Evolutionary conservation across 2,329 filamentous ascomycete species (phyloP).

Genomic region (Fusarium nanum): DNA sequence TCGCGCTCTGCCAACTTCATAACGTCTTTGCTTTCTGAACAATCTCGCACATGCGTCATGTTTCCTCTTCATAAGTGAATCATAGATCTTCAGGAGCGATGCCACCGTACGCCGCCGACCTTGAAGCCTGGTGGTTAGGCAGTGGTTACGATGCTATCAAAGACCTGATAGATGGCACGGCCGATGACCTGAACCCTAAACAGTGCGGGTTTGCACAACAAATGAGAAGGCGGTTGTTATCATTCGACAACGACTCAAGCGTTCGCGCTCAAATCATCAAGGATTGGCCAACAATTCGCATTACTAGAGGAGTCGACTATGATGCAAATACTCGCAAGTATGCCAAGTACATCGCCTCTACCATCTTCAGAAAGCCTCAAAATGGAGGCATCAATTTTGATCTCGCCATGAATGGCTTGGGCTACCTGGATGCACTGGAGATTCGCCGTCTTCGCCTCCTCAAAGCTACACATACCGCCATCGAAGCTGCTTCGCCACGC

Average conservation of each 20-base stretch:
- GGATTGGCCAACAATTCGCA: conserved; percentile 37
- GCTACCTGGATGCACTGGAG: conserved; percentile 50
- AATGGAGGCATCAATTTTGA: conserved; percentile 46
- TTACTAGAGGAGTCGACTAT: conserved; percentile 31
- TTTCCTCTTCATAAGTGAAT: not conserved
- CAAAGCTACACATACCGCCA: conserved; percentile 34
- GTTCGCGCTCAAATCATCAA: conserved; percentile 35
- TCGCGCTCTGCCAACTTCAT: not conserved
- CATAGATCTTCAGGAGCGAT: conserved; percentile 35
- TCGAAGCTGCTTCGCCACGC: conserved; percentile 18
- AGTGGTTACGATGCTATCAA: conserved; percentile 42
- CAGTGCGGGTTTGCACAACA: conserved; percentile 52
- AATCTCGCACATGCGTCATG: not conserved
- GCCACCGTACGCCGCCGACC: conserved; percentile 48
- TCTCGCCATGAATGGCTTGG: conserved; percentile 48
- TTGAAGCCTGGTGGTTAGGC: conserved; percentile 52
- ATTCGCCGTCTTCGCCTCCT: conserved; percentile 48
- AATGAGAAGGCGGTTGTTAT: conserved; percentile 47
- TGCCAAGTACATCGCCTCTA: conserved; percentile 39
- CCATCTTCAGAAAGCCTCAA: conserved; percentile 46
- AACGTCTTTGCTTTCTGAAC: not conserved
- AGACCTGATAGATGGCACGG: conserved; percentile 42
- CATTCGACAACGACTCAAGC: conserved; percentile 48
- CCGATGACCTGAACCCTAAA: conserved; percentile 28
- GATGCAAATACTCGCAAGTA: conserved; percentile 47